Conservation (phyloP, 1,139 yeast genomes). For the Suhomyces guaymorum region DNA sequence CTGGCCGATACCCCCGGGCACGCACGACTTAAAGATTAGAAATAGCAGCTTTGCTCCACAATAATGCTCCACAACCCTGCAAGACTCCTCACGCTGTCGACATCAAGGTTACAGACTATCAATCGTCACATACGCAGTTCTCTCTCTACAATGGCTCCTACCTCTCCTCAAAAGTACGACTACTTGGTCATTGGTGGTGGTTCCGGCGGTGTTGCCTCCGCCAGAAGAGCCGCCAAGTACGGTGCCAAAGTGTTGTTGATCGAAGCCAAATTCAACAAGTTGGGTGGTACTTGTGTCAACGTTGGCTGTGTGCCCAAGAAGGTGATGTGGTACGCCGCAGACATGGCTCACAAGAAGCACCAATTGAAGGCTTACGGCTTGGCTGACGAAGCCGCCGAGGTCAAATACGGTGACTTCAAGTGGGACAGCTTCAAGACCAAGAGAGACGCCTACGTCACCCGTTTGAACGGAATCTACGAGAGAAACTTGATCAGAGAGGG, state of each 20-base stretch:
- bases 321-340: constrained; percentile 98
- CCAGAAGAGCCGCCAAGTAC: constrained; percentile 91
- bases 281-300: constrained; percentile 99
- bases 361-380: constrained; percentile 86
- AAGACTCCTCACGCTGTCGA: constrained; percentile 9
- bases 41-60: constrained; percentile 3
- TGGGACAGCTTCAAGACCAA: constrained; percentile 81
- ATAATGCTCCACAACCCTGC: constrained; percentile 14
- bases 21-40: constrained; percentile 9
- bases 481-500: constrained; percentile 84
- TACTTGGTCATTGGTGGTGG: constrained; percentile 98
- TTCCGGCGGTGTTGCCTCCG: constrained; percentile 98
- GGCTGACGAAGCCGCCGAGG: constrained; percentile 52
- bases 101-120: constrained; percentile 11
- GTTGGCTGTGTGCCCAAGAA: constrained; percentile 99
- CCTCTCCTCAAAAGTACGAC: constrained; percentile 63
- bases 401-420: constrained; percentile 60
- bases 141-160: constrained; percentile 51
- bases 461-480: constrained; percentile 92
- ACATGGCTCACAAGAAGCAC: constrained; percentile 70
- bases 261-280: constrained; percentile 63
- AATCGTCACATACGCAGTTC: constrained; percentile 30
- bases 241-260: constrained; percentile 86
- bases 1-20: neutral
- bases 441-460: constrained; percentile 85